Evolutionary conservation across 225 moss, liverwort and hornwort genomes (phyloP).

Genomic region (Thuidium tamariscinum): DNA sequence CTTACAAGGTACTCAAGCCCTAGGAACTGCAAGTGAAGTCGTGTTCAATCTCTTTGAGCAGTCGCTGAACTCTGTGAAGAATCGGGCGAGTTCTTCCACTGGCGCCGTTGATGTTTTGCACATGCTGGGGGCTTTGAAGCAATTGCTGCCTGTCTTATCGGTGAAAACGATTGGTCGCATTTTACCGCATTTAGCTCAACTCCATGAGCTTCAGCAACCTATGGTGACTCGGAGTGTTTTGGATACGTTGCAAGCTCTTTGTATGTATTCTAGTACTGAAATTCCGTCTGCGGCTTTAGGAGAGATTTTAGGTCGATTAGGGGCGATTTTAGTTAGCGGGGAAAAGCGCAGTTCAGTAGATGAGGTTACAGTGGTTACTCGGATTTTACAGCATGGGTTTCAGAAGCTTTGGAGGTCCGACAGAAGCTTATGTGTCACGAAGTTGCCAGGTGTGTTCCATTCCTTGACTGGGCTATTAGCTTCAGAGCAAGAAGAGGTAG

Average conservation of each 20-base stretch:
- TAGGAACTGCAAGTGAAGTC: conserved; percentile 68
- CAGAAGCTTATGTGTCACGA: conserved; percentile 33
- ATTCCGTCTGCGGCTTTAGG: conserved; percentile 62
- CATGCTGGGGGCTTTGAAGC: conserved; percentile 78
- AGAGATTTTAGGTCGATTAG: conserved; percentile 54
- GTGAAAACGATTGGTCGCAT: conserved; percentile 64
- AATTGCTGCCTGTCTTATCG: conserved; percentile 65
- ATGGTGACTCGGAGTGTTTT: conserved; percentile 77
- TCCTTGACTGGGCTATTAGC: conserved; percentile 67
- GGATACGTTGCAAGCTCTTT: conserved; percentile 74
- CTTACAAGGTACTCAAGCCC: conserved; percentile 52
- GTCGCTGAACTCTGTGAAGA: conserved; percentile 52
- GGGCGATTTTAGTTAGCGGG: conserved; percentile 36
- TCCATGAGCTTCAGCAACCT: conserved; percentile 72
- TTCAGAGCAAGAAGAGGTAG: conserved; percentile 82
- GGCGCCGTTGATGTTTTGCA: conserved; percentile 86
- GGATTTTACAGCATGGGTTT: conserved; percentile 79
- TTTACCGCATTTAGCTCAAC: conserved; percentile 63
- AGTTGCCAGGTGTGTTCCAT: conserved; percentile 72
- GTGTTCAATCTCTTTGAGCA: conserved; percentile 66
- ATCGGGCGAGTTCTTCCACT: conserved; percentile 10
- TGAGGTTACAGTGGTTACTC: conserved; percentile 83
- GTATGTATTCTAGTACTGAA: conserved; percentile 51
- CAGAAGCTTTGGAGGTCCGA: conserved; percentile 60
- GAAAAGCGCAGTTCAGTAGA: conserved; percentile 72